phyloP scores from a whole-genome alignment of 2,329 filamentous ascomycete genomes.

The Colletotrichum sp. region DNA sequence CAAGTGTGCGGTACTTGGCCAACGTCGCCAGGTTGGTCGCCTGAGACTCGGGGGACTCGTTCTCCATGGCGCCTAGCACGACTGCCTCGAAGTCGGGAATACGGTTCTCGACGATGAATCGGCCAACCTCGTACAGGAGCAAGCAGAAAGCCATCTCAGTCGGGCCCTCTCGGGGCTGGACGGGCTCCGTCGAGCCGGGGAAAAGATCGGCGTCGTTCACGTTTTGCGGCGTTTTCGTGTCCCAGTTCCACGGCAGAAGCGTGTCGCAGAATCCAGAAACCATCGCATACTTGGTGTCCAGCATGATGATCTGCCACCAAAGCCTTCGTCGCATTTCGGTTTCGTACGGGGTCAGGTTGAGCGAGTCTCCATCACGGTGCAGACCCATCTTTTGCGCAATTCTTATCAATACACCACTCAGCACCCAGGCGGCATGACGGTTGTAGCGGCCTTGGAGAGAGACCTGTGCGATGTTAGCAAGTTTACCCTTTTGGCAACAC shows the following conservation, averaged over 20 bases:
- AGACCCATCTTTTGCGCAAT: conserved; percentile 73
- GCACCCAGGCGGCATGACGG: conserved; percentile 63
- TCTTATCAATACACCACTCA: conserved; percentile 65
- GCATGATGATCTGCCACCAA: conserved; percentile 69
- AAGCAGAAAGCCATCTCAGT: conserved; percentile 67
- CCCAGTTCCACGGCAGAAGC: conserved; percentile 56
- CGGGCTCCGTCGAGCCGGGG: conserved; percentile 54
- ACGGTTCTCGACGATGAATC: conserved; percentile 47
- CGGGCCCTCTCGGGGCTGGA: conserved; percentile 58
- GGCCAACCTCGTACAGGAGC: conserved; percentile 53
- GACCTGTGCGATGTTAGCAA: conserved; percentile 40
- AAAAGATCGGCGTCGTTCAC: conserved; percentile 64
- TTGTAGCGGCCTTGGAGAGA: conserved; percentile 64
- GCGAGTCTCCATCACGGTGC: conserved; percentile 63
- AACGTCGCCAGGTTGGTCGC: conserved; percentile 45
- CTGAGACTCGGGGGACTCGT: conserved; percentile 53
- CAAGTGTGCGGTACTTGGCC: conserved; percentile 44
- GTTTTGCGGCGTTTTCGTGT: conserved; percentile 61
- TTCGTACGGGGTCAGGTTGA: conserved; percentile 65
- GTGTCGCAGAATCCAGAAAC: conserved; percentile 62
- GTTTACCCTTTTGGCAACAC: not conserved
- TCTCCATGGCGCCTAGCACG: conserved; percentile 36
- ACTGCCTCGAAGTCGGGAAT: conserved; percentile 48
- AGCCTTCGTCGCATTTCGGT: conserved; percentile 70
- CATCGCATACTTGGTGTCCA: conserved; percentile 62